Conservation (phyloP, 345 rosid genomes). For the Cardiospermum halicacabum region DNA sequence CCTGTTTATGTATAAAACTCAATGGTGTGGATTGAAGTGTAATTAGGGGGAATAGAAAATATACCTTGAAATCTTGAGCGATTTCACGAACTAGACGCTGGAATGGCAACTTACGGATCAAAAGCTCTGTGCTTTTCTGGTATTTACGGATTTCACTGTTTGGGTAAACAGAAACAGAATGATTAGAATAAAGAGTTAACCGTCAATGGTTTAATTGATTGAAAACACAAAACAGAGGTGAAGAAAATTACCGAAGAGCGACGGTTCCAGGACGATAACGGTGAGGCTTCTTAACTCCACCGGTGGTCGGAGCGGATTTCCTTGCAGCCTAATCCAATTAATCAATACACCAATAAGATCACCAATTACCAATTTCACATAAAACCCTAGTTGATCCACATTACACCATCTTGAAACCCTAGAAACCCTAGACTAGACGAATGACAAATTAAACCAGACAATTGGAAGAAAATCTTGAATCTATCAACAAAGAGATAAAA, state of each 20-base stretch:
- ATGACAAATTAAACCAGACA: background rate
- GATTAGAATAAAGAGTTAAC: background rate
- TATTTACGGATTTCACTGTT: constrained; percentile 57
- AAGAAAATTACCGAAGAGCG: constrained; percentile 48
- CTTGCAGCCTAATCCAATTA: constrained; percentile 46
- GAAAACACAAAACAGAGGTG: background rate
- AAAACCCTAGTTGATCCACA: background rate
- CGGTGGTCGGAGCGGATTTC: constrained; percentile 64
- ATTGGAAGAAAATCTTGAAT: no score
- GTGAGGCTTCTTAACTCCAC: constrained; percentile 76
- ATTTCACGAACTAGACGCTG: constrained; percentile 76
- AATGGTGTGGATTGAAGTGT: background rate
- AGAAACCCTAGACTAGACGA: constrained; percentile 2
- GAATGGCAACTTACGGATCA: constrained; percentile 68
- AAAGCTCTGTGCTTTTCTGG: constrained; percentile 65
- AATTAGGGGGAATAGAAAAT: background rate
- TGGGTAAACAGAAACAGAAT: background rate
- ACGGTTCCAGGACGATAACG: constrained; percentile 73
- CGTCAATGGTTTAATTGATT: no score
- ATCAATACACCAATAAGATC: background rate
- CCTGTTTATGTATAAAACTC: background rate
- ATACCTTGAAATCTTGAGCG: constrained; percentile 59
- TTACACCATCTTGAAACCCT: no score
- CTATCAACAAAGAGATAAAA: no score
- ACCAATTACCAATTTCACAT: background rate